Conservation (phyloP, 1,284 basidiomycete species). For the Coniophora puteana region DNA sequence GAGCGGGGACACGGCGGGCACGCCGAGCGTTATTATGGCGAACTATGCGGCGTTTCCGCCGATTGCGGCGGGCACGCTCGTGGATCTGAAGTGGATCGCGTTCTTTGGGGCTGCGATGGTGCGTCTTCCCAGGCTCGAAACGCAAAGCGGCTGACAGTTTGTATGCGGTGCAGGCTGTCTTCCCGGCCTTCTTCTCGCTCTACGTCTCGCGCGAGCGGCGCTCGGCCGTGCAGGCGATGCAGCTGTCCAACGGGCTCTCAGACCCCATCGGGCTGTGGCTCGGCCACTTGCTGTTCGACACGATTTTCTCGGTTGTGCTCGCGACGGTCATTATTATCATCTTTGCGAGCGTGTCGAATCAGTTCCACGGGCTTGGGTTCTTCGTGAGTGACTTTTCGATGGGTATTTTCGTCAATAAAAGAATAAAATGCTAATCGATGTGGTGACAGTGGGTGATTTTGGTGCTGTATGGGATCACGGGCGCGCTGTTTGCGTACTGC, state of each 20-base stretch:
- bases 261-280: conserved; percentile 75
- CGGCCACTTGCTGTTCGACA: conserved; percentile 75
- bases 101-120: conserved; percentile 73
- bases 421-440: conserved; percentile 1
- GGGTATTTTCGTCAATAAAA: not conserved
- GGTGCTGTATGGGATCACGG: conserved; percentile 67
- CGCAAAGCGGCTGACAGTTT: no score
- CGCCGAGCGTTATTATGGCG: conserved; percentile 49
- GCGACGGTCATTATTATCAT: conserved; percentile 62
- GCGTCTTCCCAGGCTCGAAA: conserved; percentile 12
- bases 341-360: conserved; percentile 51
- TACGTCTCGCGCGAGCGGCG: conserved; percentile 70
- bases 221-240: conserved; percentile 74
- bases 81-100: conserved; percentile 60
- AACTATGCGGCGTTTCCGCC: conserved; percentile 55
- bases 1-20: conserved; percentile 30
- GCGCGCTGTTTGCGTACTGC: conserved; percentile 67
- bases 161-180: conserved; percentile 49
- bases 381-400: conserved; percentile 43
- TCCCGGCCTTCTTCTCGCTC: conserved; percentile 75
- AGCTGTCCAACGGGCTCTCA: conserved; percentile 72
- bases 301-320: conserved; percentile 52
- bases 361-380: conserved; percentile 70
- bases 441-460: conserved; percentile 61
- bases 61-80: conserved; percentile 48